Percentiles rank a stretch among this genome's conserved stretches.
These are phyloP conservation scores for Skeletonema potamos DNA, from an alignment of 108 stramenopile species.

Conservation along the genomic window DNA sequence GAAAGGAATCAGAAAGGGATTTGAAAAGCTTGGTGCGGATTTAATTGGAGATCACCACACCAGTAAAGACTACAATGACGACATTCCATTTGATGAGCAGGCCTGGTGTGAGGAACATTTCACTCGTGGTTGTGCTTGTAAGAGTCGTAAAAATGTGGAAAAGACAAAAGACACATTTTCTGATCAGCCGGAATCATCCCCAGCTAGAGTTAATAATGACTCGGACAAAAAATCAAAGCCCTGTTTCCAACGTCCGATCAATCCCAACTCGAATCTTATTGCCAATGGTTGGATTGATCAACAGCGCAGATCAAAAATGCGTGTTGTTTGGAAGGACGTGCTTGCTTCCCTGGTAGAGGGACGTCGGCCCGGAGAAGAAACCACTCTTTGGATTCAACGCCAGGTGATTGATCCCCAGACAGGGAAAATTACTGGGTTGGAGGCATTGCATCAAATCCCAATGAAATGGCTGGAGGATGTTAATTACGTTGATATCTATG, in stretches of 20 bases:
- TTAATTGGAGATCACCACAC: conserved; percentile 3
- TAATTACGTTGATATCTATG: conserved; percentile 61
- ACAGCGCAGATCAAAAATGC: conserved; percentile 82
- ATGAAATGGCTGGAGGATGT: conserved; percentile 78
- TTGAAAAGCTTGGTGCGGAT: conserved; percentile 33
- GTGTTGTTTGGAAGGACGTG: conserved; percentile 84
- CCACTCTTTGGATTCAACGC: conserved; percentile 91
- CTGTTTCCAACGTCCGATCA: conserved; percentile 72
- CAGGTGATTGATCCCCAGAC: conserved; percentile 56
- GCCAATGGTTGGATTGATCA: conserved; percentile 89
- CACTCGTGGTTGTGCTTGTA: conserved; percentile 45
- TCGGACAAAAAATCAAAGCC: conserved; percentile 37
- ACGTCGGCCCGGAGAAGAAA: conserved; percentile 77
- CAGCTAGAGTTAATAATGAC: not conserved
- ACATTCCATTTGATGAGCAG: conserved; percentile 32
- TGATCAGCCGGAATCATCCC: not conserved
- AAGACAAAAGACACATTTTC: not conserved
- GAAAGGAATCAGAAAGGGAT: conserved; percentile 45
- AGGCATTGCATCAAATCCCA: conserved; percentile 86
- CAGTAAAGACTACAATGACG: conserved; percentile 12
- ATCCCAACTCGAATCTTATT: conserved; percentile 69
- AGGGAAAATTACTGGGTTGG: conserved; percentile 63
- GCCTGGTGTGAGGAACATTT: conserved; percentile 61
- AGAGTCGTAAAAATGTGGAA: not conserved
- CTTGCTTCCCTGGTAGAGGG: conserved; percentile 76